Conservation (phyloP, 179 eudicot species). For the Beta macrorhiza region DNA sequence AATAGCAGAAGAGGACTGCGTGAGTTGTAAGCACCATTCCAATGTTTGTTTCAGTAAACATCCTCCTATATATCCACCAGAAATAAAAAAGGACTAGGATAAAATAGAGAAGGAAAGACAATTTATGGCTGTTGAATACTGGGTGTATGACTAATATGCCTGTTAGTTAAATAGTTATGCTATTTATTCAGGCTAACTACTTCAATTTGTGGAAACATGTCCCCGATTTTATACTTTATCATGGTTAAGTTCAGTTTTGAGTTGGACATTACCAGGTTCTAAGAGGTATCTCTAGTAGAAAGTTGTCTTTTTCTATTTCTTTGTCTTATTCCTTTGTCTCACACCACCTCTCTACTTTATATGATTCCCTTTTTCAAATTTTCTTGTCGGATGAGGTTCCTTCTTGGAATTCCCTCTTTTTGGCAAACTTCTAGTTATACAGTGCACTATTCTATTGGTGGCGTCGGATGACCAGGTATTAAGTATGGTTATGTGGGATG, state of each 20-base stretch:
- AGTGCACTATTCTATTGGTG: too few relatives aligned
- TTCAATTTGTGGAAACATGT: not conserved
- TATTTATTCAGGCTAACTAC: not conserved
- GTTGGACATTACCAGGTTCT: not conserved
- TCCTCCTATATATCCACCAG: not conserved
- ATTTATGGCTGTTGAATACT: slow-evolving; percentile 2
- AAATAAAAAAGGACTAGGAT: not conserved
- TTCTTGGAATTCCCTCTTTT: too few relatives aligned
- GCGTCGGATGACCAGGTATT: too few relatives aligned
- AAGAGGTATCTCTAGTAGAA: not conserved
- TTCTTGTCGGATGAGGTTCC: too few relatives aligned
- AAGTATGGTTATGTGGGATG: too few relatives aligned
- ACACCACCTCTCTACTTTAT: not conserved
- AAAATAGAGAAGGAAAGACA: not conserved
- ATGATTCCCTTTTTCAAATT: not conserved
- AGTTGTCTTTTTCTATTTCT: not conserved
- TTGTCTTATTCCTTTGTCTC: too few relatives aligned
- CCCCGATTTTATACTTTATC: not conserved
- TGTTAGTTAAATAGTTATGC: too few relatives aligned
- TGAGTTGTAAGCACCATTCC: not conserved
- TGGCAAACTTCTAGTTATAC: too few relatives aligned
- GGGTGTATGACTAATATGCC: slow-evolving; percentile 7
- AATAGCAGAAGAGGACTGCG: too few relatives aligned
- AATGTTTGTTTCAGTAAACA: not conserved
- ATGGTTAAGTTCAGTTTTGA: not conserved